These are phyloP conservation scores for Melampsora larici-populina DNA, from an alignment of 1,284 basidiomycete species.

Conservation along the genomic window DNA sequence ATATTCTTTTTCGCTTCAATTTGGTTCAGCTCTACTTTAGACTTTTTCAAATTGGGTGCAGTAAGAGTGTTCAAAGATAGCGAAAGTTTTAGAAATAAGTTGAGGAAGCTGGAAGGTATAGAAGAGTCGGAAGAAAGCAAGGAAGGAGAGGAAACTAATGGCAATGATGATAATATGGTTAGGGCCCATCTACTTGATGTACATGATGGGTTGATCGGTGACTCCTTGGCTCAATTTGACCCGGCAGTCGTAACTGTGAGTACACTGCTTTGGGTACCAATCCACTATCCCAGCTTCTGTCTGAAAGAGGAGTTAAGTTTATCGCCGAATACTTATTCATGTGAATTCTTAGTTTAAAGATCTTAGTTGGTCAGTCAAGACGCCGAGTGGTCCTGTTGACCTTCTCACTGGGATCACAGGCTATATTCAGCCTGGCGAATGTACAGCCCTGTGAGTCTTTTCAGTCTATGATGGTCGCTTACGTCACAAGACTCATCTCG, in stretches of 20 bases:
- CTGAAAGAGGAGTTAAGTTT: too few relatives aligned
- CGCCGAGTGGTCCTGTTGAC: not conserved
- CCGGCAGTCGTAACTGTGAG: conserved; percentile 35
- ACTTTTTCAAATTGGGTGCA: conserved; percentile 28
- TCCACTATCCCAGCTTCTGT: too few relatives aligned
- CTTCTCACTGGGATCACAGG: conserved; percentile 30
- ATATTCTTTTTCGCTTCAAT: conserved; percentile 15
- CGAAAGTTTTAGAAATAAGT: not conserved
- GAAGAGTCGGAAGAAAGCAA: not conserved
- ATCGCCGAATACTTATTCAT: not conserved
- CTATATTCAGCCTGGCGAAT: conserved; percentile 41
- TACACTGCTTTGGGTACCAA: too few relatives aligned
- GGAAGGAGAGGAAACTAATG: not conserved
- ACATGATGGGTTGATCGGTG: not conserved
- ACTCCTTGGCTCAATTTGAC: conserved; percentile 18
- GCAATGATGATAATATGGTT: too few relatives aligned
- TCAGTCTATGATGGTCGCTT: not conserved
- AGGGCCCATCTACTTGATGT: too few relatives aligned
- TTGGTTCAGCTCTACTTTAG: conserved; percentile 8
- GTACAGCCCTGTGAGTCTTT: conserved; percentile 41
- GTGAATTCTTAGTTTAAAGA: conserved; percentile 4
- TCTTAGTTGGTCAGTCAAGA: conserved; percentile 22
- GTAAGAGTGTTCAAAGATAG: conserved; percentile 33
- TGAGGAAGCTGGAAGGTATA: conserved; percentile 2
- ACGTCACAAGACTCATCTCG: not conserved